Base-by-base conservation (phyloP, 371 early-diverging fungal species). In the Smittium mucronatum region DNA sequence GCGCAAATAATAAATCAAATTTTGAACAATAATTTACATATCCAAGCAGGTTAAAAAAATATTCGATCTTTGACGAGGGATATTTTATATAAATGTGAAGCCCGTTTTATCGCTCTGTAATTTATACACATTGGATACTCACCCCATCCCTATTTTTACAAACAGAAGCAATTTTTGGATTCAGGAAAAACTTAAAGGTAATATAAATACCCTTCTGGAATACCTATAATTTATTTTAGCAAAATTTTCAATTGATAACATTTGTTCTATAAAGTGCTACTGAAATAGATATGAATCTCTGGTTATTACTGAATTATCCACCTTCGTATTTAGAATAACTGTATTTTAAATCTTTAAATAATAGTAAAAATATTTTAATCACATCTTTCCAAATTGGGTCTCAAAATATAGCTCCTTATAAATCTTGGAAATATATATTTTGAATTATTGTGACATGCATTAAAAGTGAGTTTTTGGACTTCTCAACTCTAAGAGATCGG, bases 361-460 rank as follows among this genome's bases (percentile, higher is more conserved):
- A 47, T 47, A 21, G 21, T 21, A 47, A 47, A 47, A 47, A 11
- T 47, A 47, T n/a, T 21, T 47, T 47, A 47, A 47, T 47, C 47
- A 47, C 47, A 47, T 47, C 47, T 47, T 47, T 47, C 47, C 47
- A 47, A 47, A 47, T 47, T 47, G 47, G 47, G 47, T 47, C 47
- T 21, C 47, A 5, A 47, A 47, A 11, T 47, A 47, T 47, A 47
- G 5, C 21, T 11, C 21, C 47, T 47, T 47, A 47, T 47, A 47
- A 11, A 47, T 47, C 21, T 47, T 47, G 21, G 21, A 47, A 47
- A 11, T 47, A 5, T 47, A 11, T 47, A 47, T 47, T 47, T 47
- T 47, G n/a, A n/a, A 11, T 47, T 47, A 11, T 47, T 47, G 47
- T 47, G 47, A 47, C 47, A 47, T 47, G 21, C 21, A 47, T 11